Evolutionary conservation across 2,329 filamentous ascomycete species (phyloP).

Genomic region (Fusarium staphyleae): DNA sequence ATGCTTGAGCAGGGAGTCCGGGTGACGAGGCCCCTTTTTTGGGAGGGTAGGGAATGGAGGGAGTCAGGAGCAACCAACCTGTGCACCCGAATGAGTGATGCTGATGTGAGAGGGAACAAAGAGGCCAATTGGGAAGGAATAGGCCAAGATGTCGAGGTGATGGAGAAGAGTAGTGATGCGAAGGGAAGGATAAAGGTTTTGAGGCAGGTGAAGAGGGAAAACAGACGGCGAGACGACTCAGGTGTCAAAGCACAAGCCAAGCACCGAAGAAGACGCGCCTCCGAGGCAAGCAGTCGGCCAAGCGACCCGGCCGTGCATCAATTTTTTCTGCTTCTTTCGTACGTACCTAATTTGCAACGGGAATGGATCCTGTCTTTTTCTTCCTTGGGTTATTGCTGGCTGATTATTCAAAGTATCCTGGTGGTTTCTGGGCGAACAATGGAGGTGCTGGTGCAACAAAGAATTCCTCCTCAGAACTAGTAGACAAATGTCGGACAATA

Average conservation of each 20-base stretch:
- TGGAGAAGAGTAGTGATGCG: constrained; percentile 7
- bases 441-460: constrained; percentile 24
- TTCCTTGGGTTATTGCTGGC: constrained; percentile 27
- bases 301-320: constrained; percentile 15
- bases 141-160: constrained; percentile 12
- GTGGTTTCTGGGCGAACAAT: constrained; percentile 38
- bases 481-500: constrained; percentile 38
- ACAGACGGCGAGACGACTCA: constrained; percentile 21
- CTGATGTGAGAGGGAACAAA: not conserved
- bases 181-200: constrained; percentile 11
- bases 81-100: constrained; percentile 17
- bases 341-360: constrained; percentile 38
- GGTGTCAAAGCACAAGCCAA: constrained; percentile 5
- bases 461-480: constrained; percentile 37
- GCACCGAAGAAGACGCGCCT: constrained; percentile 24
- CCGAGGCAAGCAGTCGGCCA: constrained; percentile 26
- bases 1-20: not conserved
- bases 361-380: constrained; percentile 28
- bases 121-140: constrained; percentile 23
- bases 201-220: constrained; percentile 27
- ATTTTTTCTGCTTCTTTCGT: constrained; percentile 10
- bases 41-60: not conserved
- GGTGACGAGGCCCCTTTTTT: constrained; percentile 12
- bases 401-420: constrained; percentile 17
- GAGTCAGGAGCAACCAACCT: constrained; percentile 33